Percentiles rank a stretch among this genome's conserved stretches.
phyloP scores from a whole-genome alignment of 495 filamentous ascomycete genomes.

The Talaromyces wortmannii region DNA sequence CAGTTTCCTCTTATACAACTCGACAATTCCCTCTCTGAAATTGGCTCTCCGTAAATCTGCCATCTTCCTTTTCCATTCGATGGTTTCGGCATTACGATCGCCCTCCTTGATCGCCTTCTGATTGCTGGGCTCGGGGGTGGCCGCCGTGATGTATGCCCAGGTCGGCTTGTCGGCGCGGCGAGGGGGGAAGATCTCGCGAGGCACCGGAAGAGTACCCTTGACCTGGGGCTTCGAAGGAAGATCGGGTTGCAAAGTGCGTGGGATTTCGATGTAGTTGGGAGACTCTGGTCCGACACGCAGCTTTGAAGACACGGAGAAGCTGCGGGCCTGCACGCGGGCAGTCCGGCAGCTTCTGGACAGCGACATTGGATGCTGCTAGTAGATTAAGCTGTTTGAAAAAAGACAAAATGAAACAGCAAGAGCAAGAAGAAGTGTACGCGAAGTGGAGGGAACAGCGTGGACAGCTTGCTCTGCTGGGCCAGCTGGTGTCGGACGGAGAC shows the following conservation, averaged over 20 bases:
- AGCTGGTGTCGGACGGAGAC: not conserved
- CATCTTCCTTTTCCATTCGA: conserved; percentile 57
- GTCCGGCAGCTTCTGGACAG: conserved; percentile 31
- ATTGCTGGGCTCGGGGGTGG: conserved; percentile 27
- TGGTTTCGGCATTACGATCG: conserved; percentile 40
- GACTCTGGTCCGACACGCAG: conserved; percentile 55
- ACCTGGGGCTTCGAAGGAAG: conserved; percentile 37
- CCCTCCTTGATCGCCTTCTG: conserved; percentile 18
- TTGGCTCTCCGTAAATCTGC: conserved; percentile 53
- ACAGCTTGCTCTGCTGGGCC: not conserved
- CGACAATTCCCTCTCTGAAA: conserved; percentile 54
- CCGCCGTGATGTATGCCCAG: conserved; percentile 42
- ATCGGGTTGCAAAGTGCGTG: conserved; percentile 41
- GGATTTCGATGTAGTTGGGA: conserved; percentile 68
- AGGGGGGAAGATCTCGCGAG: conserved; percentile 55
- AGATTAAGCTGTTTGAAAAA: not conserved
- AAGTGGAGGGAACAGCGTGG: not conserved
- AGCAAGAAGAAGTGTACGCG: not conserved
- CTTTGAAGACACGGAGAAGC: conserved; percentile 30
- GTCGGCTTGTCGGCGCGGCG: conserved; percentile 44
- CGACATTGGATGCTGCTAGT: conserved; percentile 24
- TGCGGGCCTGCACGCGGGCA: conserved; percentile 38
- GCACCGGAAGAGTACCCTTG: conserved; percentile 67
- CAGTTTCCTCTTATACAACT: conserved; percentile 51
- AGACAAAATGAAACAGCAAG: not conserved